A percentile compares a stretch with the other conserved stretches of the same genome.
These are phyloP conservation scores for Claviceps purpurea DNA, from an alignment of 2,329 filamentous ascomycete genomes.

Conservation along the genomic window DNA sequence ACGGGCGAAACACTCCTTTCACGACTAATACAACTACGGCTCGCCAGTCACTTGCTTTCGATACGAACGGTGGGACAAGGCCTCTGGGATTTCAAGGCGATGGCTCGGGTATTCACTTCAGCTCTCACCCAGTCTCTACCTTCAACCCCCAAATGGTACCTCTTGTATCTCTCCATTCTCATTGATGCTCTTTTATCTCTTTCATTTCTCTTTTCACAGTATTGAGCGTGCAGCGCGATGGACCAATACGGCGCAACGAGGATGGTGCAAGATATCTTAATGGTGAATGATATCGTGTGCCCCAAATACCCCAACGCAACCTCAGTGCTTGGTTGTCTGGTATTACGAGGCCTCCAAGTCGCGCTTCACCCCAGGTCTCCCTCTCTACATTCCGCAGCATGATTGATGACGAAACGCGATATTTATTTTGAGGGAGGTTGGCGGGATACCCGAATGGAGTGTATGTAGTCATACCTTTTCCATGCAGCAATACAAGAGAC, in stretches of 20 bases:
- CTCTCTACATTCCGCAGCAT: constrained; percentile 11
- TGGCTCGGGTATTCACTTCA: background rate
- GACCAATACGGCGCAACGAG: constrained; percentile 2
- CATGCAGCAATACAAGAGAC: constrained; percentile 9
- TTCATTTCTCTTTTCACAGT: background rate
- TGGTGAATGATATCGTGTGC: constrained; percentile 9
- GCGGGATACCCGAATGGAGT: constrained; percentile 11
- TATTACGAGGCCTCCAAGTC: constrained; percentile 1
- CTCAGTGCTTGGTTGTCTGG: constrained; percentile 7
- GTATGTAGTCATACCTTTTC: constrained; percentile 12
- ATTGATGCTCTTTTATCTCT: constrained; percentile 7
- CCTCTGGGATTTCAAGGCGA: background rate
- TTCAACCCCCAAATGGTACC: constrained; percentile 10
- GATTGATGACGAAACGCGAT: constrained; percentile 10
- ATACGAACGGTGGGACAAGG: background rate
- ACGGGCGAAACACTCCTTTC: constrained; percentile 1
- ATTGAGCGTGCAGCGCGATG: background rate
- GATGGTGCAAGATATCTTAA: constrained; percentile 9
- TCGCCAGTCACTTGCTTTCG: background rate
- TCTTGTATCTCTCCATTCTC: constrained; percentile 4
- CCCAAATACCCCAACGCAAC: constrained; percentile 9
- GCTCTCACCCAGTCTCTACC: constrained; percentile 14
- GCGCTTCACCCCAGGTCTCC: constrained; percentile 3
- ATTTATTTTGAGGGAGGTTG: constrained; percentile 3
- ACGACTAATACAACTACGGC: background rate